Conservation (phyloP, 2,329 filamentous ascomycete species). For the Pseudogymnoascus sp. region DNA sequence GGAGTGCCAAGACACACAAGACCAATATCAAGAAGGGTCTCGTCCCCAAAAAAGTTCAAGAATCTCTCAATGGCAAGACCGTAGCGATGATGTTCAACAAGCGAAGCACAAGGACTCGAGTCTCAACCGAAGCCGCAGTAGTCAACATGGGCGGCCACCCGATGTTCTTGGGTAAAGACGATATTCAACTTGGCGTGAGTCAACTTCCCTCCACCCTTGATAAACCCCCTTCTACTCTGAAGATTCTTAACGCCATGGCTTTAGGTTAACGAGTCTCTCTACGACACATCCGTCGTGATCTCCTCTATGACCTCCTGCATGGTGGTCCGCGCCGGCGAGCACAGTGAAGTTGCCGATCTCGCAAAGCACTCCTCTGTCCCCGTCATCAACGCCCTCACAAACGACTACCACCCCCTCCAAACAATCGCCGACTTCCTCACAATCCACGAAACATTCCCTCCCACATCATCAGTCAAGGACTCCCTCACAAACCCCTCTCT, state of each 20-base stretch:
- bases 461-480: constrained; percentile 29
- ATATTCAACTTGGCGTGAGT: constrained; percentile 86
- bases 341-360: constrained; percentile 66
- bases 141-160: constrained; percentile 83
- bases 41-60: constrained; percentile 51
- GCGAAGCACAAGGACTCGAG: constrained; percentile 83
- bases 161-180: constrained; percentile 93
- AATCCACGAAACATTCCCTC: constrained; percentile 69
- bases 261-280: constrained; percentile 86
- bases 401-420: constrained; percentile 90
- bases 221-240: neutral
- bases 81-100: constrained; percentile 98
- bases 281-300: constrained; percentile 85
- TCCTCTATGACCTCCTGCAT: constrained; percentile 88
- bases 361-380: constrained; percentile 70
- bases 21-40: constrained; percentile 64
- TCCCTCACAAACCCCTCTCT: constrained; percentile 34
- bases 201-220: neutral
- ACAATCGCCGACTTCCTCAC: constrained; percentile 92
- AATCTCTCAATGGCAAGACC: constrained; percentile 65
- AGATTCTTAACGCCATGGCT: neutral
- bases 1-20: constrained; percentile 76
- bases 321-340: constrained; percentile 70
- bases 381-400: constrained; percentile 81
- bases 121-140: constrained; percentile 88